A percentile compares a stretch with the other conserved stretches of the same genome.
Conservation (phyloP, 495 filamentous ascomycete species). For the Penicillium simplicissimum region DNA sequence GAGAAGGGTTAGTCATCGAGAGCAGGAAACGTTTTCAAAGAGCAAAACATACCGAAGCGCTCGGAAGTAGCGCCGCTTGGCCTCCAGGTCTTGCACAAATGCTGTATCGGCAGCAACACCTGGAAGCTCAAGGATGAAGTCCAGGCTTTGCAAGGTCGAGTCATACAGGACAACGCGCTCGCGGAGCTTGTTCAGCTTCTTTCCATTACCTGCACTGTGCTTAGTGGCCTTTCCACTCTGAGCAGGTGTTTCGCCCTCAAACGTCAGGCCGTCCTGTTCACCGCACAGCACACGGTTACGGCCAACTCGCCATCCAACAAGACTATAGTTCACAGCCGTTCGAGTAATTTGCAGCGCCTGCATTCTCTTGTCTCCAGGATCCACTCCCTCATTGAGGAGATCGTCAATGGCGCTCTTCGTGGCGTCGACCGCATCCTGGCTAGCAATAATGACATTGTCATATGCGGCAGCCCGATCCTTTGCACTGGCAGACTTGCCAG, state of each 20-base stretch:
- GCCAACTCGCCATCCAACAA: slow-evolving; percentile 93
- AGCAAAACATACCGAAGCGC: slow-evolving; percentile 68
- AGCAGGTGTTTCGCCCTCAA: slow-evolving; percentile 54
- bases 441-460: slow-evolving; percentile 84
- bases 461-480: slow-evolving; percentile 76
- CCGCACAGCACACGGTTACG: slow-evolving; percentile 88
- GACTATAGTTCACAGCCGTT: slow-evolving; percentile 87
- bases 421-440: slow-evolving; percentile 92
- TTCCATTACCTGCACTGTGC: slow-evolving; percentile 61
- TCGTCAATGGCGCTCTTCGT: slow-evolving; percentile 93
- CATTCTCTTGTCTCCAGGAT: slow-evolving; percentile 83
- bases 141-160: slow-evolving; percentile 82
- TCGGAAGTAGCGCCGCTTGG: slow-evolving; percentile 80
- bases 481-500: slow-evolving; percentile 40
- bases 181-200: slow-evolving; percentile 75
- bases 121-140: slow-evolving; percentile 84
- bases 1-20: slow-evolving; percentile 5
- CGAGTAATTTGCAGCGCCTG: slow-evolving; percentile 91
- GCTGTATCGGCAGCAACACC: slow-evolving; percentile 84
- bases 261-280: slow-evolving; percentile 67
- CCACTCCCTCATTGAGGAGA: slow-evolving; percentile 74
- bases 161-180: slow-evolving; percentile 94
- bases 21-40: background rate
- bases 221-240: slow-evolving; percentile 53
- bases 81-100: slow-evolving; percentile 73